Evolutionary conservation across 106 monocot species (phyloP).

Genomic region (Acorus calamus): DNA sequence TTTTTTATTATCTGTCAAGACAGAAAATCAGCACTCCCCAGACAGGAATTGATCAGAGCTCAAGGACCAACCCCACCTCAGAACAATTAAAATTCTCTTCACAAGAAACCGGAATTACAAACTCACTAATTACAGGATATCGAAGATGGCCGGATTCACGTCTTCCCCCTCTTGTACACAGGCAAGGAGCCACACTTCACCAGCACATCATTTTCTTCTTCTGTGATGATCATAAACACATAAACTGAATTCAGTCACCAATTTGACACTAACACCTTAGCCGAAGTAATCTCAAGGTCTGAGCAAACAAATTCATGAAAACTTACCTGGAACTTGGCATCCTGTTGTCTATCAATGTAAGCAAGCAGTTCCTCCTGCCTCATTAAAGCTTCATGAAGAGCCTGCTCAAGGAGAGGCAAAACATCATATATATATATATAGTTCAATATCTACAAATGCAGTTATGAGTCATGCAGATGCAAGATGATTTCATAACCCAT

Average conservation of each 20-base stretch:
- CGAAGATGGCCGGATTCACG: no score
- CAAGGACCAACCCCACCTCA: no score
- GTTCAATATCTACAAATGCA: no score
- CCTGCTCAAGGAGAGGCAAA: conserved; percentile 14
- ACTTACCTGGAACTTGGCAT: conserved; percentile 43
- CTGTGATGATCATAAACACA: neutral
- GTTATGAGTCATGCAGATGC: neutral
- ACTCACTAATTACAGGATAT: no score
- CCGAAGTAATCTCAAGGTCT: neutral
- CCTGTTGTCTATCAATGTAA: conserved; percentile 45
- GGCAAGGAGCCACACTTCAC: neutral
- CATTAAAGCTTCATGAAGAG: conserved; percentile 61
- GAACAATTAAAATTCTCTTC: no score
- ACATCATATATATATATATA: neutral
- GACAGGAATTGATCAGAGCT: no score
- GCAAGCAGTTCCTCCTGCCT: conserved; percentile 63
- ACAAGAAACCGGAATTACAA: no score
- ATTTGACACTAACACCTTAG: no score
- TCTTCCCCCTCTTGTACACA: no score
- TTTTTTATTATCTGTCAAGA: no score
- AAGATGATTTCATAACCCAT: neutral
- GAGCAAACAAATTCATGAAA: neutral
- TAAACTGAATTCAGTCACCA: no score
- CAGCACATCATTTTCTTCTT: neutral
- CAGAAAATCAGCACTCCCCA: no score